A percentile compares a stretch with the other conserved stretches of the same genome.
phyloP scores from a whole-genome alignment of 2,329 filamentous ascomycete species.

The Diaporthe humulicola region DNA sequence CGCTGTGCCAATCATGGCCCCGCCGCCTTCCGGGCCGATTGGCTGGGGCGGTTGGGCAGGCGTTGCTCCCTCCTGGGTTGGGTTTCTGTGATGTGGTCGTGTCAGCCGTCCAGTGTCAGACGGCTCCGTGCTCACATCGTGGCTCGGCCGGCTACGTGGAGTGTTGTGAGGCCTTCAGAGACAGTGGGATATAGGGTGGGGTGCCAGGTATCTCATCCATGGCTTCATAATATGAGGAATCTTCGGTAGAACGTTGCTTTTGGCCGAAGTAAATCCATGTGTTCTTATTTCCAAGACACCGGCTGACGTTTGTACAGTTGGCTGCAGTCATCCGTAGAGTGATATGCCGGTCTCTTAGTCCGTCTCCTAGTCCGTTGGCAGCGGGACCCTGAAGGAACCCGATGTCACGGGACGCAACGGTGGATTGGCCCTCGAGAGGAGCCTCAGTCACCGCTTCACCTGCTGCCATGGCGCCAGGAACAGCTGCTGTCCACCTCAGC shows the following conservation, averaged over 20 bases:
- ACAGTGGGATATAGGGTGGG: background rate
- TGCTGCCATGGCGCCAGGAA: background rate
- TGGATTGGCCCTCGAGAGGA: background rate
- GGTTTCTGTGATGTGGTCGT: background rate
- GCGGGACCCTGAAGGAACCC: background rate
- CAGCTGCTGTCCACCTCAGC: background rate
- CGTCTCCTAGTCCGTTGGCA: background rate
- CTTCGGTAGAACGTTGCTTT: constrained; percentile 7
- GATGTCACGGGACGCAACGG: too few species aligned
- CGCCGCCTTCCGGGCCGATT: constrained; percentile 24
- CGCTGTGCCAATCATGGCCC: background rate
- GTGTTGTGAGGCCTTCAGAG: background rate
- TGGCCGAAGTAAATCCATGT: background rate
- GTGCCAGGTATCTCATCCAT: background rate
- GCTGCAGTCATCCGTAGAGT: background rate
- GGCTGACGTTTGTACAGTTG: background rate
- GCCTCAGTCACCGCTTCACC: background rate
- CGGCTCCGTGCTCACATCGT: background rate
- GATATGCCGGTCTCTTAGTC: background rate
- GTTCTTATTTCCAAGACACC: too few species aligned
- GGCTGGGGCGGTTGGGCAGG: background rate
- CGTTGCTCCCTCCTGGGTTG: background rate
- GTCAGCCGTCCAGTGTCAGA: constrained; percentile 1
- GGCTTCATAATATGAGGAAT: background rate
- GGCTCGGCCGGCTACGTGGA: constrained; percentile 6